A percentile compares a stretch with the other conserved stretches of the same genome.
Evolutionary conservation across 495 filamentous ascomycete genomes (phyloP).

Genomic region (Penicillium psychrofluorescens): DNA sequence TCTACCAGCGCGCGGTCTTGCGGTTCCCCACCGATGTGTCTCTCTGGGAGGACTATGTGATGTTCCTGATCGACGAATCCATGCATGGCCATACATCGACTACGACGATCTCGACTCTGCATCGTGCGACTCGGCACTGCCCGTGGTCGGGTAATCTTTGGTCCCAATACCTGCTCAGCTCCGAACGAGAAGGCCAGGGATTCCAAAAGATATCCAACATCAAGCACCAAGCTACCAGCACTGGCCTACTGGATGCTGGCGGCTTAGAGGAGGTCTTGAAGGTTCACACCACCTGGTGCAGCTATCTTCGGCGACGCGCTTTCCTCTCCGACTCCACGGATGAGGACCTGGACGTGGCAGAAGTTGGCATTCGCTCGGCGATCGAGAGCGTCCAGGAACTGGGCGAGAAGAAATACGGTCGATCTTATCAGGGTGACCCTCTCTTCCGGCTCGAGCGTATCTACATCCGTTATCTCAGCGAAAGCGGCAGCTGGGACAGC

Average conservation of each 20-base stretch:
- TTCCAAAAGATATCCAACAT: constrained; percentile 79
- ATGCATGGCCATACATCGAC: constrained; percentile 28
- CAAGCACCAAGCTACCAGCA: constrained; percentile 86
- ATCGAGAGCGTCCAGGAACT: constrained; percentile 74
- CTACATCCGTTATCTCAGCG: constrained; percentile 80
- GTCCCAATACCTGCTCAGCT: constrained; percentile 78
- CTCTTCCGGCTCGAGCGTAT: constrained; percentile 83
- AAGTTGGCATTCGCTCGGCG: constrained; percentile 79
- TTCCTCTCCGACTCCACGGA: constrained; percentile 71
- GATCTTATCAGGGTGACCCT: constrained; percentile 74
- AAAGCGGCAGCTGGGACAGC: constrained; percentile 58
- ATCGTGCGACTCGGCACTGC: constrained; percentile 77
- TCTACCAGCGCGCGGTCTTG: constrained; percentile 70
- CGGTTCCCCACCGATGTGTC: constrained; percentile 60
- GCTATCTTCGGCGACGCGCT: constrained; percentile 76
- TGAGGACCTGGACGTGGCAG: constrained; percentile 84
- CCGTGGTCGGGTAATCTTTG: constrained; percentile 89
- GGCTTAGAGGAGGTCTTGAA: constrained; percentile 82
- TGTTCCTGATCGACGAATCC: constrained; percentile 54
- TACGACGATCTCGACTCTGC: constrained; percentile 46
- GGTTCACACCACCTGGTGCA: constrained; percentile 88
- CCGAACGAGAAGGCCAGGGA: constrained; percentile 64
- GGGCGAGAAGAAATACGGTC: constrained; percentile 68
- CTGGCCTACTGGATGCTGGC: constrained; percentile 61
- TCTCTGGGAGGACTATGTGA: constrained; percentile 76